These are phyloP conservation scores for Filobasidium uniguttulatum DNA, from an alignment of 1,284 basidiomycete genomes.

Conservation along the genomic window DNA sequence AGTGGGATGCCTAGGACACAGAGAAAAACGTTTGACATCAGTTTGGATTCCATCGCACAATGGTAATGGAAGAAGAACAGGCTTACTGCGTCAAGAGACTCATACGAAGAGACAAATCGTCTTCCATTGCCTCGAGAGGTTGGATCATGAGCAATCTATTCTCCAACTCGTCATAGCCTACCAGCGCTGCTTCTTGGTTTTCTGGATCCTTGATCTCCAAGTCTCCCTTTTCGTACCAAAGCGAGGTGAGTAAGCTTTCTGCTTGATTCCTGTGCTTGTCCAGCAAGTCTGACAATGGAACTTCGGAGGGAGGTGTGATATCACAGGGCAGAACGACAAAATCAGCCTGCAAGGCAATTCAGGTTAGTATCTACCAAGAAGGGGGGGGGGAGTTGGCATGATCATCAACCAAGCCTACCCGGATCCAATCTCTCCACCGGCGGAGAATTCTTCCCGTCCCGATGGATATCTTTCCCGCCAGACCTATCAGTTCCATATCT, in stretches of 20 bases:
- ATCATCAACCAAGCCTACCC: slow-evolving; percentile 18
- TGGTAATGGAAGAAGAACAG: slow-evolving; percentile 2
- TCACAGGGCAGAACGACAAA: slow-evolving; percentile 87
- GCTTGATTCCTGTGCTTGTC: slow-evolving; percentile 69
- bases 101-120: slow-evolving; percentile 52
- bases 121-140: slow-evolving; percentile 50
- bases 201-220: slow-evolving; percentile 33
- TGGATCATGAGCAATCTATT: slow-evolving; percentile 56
- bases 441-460: slow-evolving; percentile 35
- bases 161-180: slow-evolving; percentile 34
- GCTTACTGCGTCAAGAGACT: slow-evolving; percentile 50
- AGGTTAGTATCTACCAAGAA: background rate
- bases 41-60: slow-evolving; percentile 4
- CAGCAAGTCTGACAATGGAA: slow-evolving; percentile 56
- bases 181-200: slow-evolving; percentile 32
- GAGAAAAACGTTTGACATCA: slow-evolving; percentile 1
- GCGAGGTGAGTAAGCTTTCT: slow-evolving; percentile 57
- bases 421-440: slow-evolving; percentile 29
- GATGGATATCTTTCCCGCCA: slow-evolving; percentile 17
- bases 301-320: slow-evolving; percentile 59
- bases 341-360: slow-evolving; percentile 43
- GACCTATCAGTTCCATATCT: slow-evolving; percentile 13
- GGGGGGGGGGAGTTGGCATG: background rate
- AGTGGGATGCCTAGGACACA: slow-evolving; percentile 50
- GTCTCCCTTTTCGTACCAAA: slow-evolving; percentile 52